Base-by-base conservation (phyloP, 1,284 basidiomycete species). In the Austropuccinia psidii region DNA sequence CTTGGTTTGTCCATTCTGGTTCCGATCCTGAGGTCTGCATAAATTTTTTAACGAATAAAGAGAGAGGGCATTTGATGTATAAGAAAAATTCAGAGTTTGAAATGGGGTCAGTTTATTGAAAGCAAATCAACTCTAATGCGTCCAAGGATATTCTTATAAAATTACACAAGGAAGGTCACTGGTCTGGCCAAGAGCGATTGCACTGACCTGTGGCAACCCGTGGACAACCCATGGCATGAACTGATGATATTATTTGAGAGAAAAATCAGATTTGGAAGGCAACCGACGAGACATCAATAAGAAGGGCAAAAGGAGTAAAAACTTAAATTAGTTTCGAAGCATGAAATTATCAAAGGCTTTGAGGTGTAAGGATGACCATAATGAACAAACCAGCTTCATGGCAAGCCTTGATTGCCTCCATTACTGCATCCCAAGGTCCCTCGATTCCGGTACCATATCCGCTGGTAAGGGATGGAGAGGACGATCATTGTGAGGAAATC, bases 181-280 rank as follows among this genome's bases (percentile, higher is more conserved):
- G 27, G 5, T 49, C 13, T 4, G 7, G 47, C 13, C 27, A 15
- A 15, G 47, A 15, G 27, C n/a, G 11, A 15, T n/a, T 49, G 11
- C n/a, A 61, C 54, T 39, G 24, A 69, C 66, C 66, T 7, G 66
- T 69, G 21, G 66, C 66, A 58, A 69, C 66, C 7, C 66, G 66
- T 15, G 66, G 66, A 69, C 66, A 69, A 31, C 66, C 66, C 66
- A 69, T 69, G 11, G 55, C 31, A 43, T 69, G 66, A 58, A 69
- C 66, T 69, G 8, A 24, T 29, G 4, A 54, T 24, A 55, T 33
- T 2, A n/a, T n/a, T n/a, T n/a, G n/a, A n/a, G n/a, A n/a, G n/a
- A n/a, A n/a, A n/a, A n/a, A n/a, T n/a, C n/a, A n/a, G n/a, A n/a
- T n/a, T n/a, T n/a, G n/a, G n/a, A n/a, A n/a, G n/a, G n/a, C n/a